Conservation (phyloP, 164 flowering plant genomes). For the Macadamia integrifolia region DNA sequence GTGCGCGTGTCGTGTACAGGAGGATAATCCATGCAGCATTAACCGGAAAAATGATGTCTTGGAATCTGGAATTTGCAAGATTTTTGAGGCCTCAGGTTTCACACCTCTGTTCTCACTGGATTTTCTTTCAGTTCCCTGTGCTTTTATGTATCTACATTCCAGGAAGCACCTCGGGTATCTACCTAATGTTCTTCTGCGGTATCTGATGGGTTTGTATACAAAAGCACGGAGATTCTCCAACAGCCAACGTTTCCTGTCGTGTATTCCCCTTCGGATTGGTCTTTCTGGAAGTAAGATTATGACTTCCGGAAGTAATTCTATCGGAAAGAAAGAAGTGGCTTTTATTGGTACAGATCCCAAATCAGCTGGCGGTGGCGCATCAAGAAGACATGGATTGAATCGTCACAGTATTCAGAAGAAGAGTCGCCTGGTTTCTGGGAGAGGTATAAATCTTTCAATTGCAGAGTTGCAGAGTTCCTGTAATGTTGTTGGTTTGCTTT, state of each 20-base stretch:
- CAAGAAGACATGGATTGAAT: conserved; percentile 18
- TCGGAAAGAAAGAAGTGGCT: conserved; percentile 10
- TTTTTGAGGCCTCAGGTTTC: conserved; percentile 33
- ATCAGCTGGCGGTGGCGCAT: conserved; percentile 17
- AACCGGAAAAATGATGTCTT: background rate
- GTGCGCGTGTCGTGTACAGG: conserved; percentile 26
- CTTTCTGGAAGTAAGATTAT: background rate
- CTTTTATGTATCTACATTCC: conserved; percentile 50
- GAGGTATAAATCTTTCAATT: conserved; percentile 24
- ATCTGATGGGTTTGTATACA: conserved; percentile 1
- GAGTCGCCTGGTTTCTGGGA: conserved; percentile 39
- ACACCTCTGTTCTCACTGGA: conserved; percentile 53
- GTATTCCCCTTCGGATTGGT: conserved; percentile 10
- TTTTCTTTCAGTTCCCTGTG: conserved; percentile 53
- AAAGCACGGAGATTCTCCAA: conserved; percentile 7
- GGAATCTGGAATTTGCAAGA: conserved; percentile 41
- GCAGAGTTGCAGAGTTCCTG: conserved; percentile 17
- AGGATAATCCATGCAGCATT: conserved; percentile 23
- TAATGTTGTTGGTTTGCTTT: conserved; percentile 19
- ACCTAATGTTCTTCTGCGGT: conserved; percentile 14
- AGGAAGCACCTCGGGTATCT: conserved; percentile 24
- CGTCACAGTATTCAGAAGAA: conserved; percentile 40
- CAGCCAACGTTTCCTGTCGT: conserved; percentile 3
- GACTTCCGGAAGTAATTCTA: conserved; percentile 11
- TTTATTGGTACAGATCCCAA: conserved; percentile 18